Evolutionary conservation across 2,329 filamentous ascomycete genomes (phyloP), one percentile per base, ranked within the genome.

Genomic region (Penicillium sp.): DNA sequence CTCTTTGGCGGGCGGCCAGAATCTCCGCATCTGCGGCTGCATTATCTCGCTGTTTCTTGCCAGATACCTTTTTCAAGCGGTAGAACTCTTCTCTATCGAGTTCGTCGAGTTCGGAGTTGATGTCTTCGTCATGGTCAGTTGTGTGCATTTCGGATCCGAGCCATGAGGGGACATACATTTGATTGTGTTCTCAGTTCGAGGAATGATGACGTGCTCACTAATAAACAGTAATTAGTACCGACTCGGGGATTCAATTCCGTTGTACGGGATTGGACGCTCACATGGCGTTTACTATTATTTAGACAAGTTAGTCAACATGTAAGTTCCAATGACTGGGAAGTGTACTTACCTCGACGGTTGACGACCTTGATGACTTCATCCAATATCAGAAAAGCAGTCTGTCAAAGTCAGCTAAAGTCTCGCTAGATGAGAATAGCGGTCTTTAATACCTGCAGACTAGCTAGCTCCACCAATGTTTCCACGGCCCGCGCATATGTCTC

Each of bases 301-400:
- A 31, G 17, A 33, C 15, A 20, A 32, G 45, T 65, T 55, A 66
- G 62, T 30, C 33, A 32, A 35, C 35, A 17, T 26, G 25, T 29
- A 26, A 13, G 28, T 21, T 3, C 18, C 10, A 17, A 30, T 11
- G 2, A 27, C 29, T n/a, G 15, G 17, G 27, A 14, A 8, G 13
- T 33, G 21, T 3, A 63, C 74, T 64, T 68, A 86, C 84, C 85
- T 87, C 93, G 84, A 61, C 93, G 81, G 67, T 98, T 98, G 39
- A 98, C 93, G 17, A 97, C 89, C 74, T 98, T 98, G 73, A 98
- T 98, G 41, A 98, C 93, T 69, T 98, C 93, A 64, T 98, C 93
- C 45, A 98, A 70, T 51, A 97, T 97, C 33, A 98, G 88, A 65
- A 98, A 98, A 4, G 93, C 93, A 50, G 93, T 98, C 80, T 84